phyloP scores from a whole-genome alignment of 192 early-diverging fungal species.

The Allomyces macrogynus region DNA sequence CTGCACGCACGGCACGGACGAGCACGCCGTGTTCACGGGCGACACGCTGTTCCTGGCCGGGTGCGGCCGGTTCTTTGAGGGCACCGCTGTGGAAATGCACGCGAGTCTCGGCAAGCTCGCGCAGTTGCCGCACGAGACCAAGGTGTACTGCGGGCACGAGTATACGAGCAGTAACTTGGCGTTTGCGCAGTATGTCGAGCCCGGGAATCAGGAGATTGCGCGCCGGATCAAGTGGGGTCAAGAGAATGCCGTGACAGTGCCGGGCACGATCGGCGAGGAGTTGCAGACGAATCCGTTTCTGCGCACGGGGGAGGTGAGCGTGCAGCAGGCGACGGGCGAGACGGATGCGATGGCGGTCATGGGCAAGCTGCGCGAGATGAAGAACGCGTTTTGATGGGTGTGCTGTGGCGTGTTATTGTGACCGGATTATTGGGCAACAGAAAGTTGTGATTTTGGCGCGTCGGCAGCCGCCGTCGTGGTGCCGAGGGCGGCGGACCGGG shows the following conservation, averaged over 20 bases:
- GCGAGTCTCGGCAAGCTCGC: conserved; percentile 48
- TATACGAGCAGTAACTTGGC: conserved; percentile 35
- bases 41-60: conserved; percentile 65
- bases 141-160: conserved; percentile 84
- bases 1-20: conserved; percentile 33
- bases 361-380: conserved; percentile 52
- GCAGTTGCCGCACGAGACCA: conserved; percentile 50
- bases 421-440: too few species aligned
- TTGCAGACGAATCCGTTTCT: conserved; percentile 73
- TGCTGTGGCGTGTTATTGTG: too few species aligned
- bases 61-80: conserved; percentile 90
- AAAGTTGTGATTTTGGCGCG: too few species aligned
- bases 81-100: conserved; percentile 66
- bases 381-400: conserved; percentile 36
- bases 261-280: conserved; percentile 80
- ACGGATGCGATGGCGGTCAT: conserved; percentile 54
- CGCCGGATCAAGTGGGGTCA: conserved; percentile 43
- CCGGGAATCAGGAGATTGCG: conserved; percentile 19
- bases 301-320: conserved; percentile 22
- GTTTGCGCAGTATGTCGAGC: conserved; percentile 12
- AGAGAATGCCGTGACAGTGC: conserved; percentile 36
- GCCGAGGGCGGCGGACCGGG: too few species aligned
- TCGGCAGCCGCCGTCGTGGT: too few species aligned
- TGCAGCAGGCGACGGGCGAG: conserved; percentile 33
- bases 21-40: conserved; percentile 71